These are phyloP conservation scores for Barnettozyma botsteinii DNA, from an alignment of 805 yeast species.

Conservation along the genomic window DNA sequence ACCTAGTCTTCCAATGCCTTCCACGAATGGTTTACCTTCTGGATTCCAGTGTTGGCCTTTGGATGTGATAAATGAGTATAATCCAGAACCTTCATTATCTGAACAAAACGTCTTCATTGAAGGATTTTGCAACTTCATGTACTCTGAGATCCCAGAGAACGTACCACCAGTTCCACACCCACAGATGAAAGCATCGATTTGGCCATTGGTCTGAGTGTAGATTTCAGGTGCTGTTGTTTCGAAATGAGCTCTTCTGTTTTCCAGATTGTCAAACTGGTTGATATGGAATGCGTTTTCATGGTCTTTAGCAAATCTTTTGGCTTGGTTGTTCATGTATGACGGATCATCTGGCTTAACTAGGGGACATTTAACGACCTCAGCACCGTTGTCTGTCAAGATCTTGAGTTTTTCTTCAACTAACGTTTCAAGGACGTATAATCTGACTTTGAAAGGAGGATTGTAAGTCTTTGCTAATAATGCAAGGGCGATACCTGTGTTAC, in stretches of 20 bases:
- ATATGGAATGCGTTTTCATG: constrained; percentile 58
- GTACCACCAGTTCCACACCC: constrained; percentile 90
- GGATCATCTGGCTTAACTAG: constrained; percentile 55
- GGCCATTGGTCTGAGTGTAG: constrained; percentile 48
- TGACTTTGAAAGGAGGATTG: constrained; percentile 39
- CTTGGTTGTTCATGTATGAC: constrained; percentile 29
- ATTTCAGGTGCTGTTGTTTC: constrained; percentile 76
- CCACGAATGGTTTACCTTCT: constrained; percentile 23
- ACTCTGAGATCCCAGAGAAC: constrained; percentile 67
- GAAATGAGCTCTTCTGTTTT: constrained; percentile 69
- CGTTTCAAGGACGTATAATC: constrained; percentile 76
- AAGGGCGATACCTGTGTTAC: constrained; percentile 79
- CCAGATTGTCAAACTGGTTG: constrained; percentile 75
- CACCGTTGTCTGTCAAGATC: constrained; percentile 57
- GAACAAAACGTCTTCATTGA: constrained; percentile 49
- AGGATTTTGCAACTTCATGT: constrained; percentile 43
- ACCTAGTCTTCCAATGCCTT: constrained; percentile 23
- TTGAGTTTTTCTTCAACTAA: constrained; percentile 64
- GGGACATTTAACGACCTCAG: constrained; percentile 57
- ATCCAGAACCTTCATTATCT: constrained; percentile 81
- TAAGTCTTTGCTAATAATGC: constrained; percentile 52
- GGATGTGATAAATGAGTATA: constrained; percentile 26
- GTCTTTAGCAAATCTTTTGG: constrained; percentile 29
- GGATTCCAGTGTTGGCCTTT: constrained; percentile 19
- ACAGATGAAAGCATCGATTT: constrained; percentile 57